A percentile compares a stretch with the other conserved stretches of the same genome.
phyloP scores from a whole-genome alignment of 2,329 filamentous ascomycete genomes.

The Neofusicoccum sp. region DNA sequence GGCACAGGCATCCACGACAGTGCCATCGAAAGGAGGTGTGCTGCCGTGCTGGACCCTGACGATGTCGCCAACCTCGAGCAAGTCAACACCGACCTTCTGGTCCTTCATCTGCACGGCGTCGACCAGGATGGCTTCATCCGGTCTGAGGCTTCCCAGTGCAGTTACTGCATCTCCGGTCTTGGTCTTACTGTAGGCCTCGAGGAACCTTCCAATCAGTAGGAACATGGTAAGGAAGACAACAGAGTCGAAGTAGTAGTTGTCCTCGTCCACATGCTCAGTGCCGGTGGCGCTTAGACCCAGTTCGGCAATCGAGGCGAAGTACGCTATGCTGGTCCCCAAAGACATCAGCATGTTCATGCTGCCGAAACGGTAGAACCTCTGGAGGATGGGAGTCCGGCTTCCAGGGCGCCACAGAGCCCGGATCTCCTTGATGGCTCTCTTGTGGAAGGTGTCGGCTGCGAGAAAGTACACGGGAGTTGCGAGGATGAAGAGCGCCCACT shows the following conservation, averaged over 20 bases:
- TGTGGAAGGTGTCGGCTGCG: conserved; percentile 81
- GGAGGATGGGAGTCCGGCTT: conserved; percentile 69
- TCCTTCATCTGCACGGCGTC: conserved; percentile 39
- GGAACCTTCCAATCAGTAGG: conserved; percentile 68
- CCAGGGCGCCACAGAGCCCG: conserved; percentile 71
- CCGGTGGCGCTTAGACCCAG: conserved; percentile 59
- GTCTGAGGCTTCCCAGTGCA: conserved; percentile 73
- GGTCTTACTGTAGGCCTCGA: conserved; percentile 89
- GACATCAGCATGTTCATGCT: conserved; percentile 97
- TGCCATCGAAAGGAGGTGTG: conserved; percentile 82
- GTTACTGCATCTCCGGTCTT: conserved; percentile 85
- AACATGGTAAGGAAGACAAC: conserved; percentile 92
- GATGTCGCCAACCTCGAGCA: conserved; percentile 55
- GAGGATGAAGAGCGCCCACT: conserved; percentile 77
- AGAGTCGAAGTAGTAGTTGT: conserved; percentile 75
- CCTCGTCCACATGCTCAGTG: conserved; percentile 33
- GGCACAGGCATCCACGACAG: conserved; percentile 56
- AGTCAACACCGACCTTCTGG: conserved; percentile 58
- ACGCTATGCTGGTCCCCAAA: conserved; percentile 82
- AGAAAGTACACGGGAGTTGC: conserved; percentile 86
- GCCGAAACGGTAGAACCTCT: conserved; percentile 85
- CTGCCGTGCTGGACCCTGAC: conserved; percentile 75
- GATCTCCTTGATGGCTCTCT: conserved; percentile 75
- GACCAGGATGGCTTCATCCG: conserved; percentile 71
- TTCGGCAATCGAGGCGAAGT: conserved; percentile 76